Evolutionary conservation across 768 basidiomycete genomes (phyloP).

Genomic region (Boletales sp.): DNA sequence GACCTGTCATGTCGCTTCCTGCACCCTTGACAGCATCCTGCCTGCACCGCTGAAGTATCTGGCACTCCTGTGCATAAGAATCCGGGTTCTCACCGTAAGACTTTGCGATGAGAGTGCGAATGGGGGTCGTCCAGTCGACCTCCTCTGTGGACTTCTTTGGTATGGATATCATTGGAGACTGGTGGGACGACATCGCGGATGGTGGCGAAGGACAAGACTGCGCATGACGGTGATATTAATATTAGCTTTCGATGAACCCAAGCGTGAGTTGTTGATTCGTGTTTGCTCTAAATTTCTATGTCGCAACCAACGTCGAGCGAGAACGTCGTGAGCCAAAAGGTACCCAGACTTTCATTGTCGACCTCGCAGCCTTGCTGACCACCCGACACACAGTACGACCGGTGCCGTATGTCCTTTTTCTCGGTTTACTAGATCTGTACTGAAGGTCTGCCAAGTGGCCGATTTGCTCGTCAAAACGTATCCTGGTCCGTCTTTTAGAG

Average conservation of each 20-base stretch:
- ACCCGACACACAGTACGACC: constrained; percentile 61
- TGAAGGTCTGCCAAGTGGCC: constrained; percentile 44
- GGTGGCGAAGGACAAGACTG: neutral
- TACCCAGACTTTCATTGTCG: constrained; percentile 22
- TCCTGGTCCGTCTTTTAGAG: constrained; percentile 22
- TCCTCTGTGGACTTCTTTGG: constrained; percentile 95
- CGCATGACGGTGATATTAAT: neutral
- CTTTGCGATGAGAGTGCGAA: constrained; percentile 80
- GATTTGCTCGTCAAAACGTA: constrained; percentile 87
- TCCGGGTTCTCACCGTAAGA: constrained; percentile 95
- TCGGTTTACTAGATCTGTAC: constrained; percentile 4
- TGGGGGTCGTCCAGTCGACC: constrained; percentile 92
- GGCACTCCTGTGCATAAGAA: constrained; percentile 80
- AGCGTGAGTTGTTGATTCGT: constrained; percentile 14
- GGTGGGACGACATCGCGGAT: constrained; percentile 62
- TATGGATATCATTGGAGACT: constrained; percentile 87
- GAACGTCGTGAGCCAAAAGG: constrained; percentile 89
- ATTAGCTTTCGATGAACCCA: too few species aligned
- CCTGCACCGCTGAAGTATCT: constrained; percentile 81
- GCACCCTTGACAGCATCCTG: constrained; percentile 97
- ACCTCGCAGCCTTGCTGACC: neutral
- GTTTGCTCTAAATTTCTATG: constrained; percentile 31
- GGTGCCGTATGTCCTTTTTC: constrained; percentile 60
- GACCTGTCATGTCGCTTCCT: constrained; percentile 93
- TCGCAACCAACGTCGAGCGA: constrained; percentile 80